Percentiles rank a stretch among this genome's conserved stretches.
These are phyloP conservation scores for Arthrinium puccinioides DNA, from an alignment of 2,329 filamentous ascomycete species.

Conservation along the genomic window DNA sequence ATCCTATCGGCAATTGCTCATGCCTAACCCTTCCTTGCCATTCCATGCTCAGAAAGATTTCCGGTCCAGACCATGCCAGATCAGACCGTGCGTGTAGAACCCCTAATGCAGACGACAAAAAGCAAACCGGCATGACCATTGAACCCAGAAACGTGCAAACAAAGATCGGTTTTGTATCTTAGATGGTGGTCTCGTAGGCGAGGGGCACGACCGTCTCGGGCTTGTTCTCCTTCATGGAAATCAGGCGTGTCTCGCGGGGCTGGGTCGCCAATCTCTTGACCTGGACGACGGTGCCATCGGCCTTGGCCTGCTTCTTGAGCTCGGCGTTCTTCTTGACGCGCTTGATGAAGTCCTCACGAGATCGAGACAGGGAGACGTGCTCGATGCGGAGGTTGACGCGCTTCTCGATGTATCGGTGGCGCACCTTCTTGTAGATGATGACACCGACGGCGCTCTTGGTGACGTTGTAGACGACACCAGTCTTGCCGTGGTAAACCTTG, in stretches of 20 bases:
- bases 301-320: conserved; percentile 89
- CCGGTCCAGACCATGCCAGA: too few species aligned
- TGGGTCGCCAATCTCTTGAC: conserved; percentile 83
- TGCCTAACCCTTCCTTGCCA: background rate
- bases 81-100: conserved; percentile 19
- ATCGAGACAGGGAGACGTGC: conserved; percentile 92
- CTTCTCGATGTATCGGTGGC: conserved; percentile 99
- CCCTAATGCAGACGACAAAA: conserved; percentile 23
- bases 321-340: conserved; percentile 95
- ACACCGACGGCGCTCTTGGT: conserved; percentile 96
- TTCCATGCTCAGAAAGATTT: too few species aligned
- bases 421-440: conserved; percentile 99
- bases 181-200: conserved; percentile 98
- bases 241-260: conserved; percentile 74
- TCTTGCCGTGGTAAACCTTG: conserved; percentile 99
- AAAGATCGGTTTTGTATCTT: too few species aligned
- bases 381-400: conserved; percentile 98
- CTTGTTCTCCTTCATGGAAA: conserved; percentile 74
- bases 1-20: too few species aligned
- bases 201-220: conserved; percentile 89
- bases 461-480: conserved; percentile 97
- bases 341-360: conserved; percentile 91
- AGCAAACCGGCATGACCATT: conserved; percentile 19
- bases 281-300: conserved; percentile 76
- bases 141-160: conserved; percentile 19